A percentile compares a stretch with the other conserved stretches of the same genome.
These are phyloP conservation scores for Colletotrichum scovillei DNA, from an alignment of 2,329 filamentous ascomycete genomes.

Conservation along the genomic window DNA sequence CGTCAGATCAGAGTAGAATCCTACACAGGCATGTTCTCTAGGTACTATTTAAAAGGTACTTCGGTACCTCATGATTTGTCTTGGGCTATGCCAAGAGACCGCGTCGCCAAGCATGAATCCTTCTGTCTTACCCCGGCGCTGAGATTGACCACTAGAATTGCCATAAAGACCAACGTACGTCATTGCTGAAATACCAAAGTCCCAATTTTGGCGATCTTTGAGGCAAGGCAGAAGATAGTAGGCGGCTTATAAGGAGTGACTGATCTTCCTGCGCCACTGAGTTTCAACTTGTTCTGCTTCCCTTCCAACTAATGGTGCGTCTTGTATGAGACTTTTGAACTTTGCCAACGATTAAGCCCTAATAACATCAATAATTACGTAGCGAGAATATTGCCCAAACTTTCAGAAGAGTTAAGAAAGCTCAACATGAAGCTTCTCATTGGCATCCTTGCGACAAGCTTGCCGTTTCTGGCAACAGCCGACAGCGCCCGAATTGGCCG, in stretches of 20 bases:
- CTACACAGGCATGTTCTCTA: too few species aligned
- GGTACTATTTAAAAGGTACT: background rate
- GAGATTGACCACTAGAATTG: background rate
- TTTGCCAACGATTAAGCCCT: too few species aligned
- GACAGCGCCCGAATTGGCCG: background rate
- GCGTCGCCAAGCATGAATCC: background rate
- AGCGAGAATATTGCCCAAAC: background rate
- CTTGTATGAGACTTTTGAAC: background rate
- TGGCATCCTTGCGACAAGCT: background rate
- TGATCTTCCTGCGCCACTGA: background rate
- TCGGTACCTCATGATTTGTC: too few species aligned
- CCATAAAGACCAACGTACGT: background rate
- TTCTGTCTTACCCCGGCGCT: background rate
- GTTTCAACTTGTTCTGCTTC: background rate
- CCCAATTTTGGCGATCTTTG: background rate
- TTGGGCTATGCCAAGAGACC: too few species aligned
- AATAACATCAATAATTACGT: background rate
- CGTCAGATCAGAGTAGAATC: fast-evolving
- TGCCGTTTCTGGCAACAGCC: background rate
- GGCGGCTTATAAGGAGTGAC: background rate
- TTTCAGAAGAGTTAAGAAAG: background rate
- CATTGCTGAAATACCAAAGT: background rate
- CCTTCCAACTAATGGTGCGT: too few species aligned
- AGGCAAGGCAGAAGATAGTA: background rate
- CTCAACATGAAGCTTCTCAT: background rate